Percentiles rank a stretch among this genome's conserved stretches.
Conservation (phyloP, 2,329 filamentous ascomycete genomes). For the Beauveria medogensis region DNA sequence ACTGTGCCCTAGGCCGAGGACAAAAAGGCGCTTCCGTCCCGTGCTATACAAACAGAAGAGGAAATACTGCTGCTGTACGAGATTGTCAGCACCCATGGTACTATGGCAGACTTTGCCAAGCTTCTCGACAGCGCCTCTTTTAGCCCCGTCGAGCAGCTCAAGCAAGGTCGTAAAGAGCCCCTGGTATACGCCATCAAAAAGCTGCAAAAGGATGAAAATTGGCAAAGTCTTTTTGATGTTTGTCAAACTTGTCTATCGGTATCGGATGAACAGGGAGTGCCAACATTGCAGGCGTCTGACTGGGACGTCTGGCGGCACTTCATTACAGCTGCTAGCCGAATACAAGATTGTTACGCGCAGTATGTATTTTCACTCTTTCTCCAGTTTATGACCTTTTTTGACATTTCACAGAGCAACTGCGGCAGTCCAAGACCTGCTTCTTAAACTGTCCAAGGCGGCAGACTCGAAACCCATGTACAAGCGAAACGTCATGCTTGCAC, state of each 20-base stretch:
- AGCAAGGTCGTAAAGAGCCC: slow-evolving; percentile 38
- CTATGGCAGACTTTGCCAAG: slow-evolving; percentile 32
- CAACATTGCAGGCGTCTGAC: slow-evolving; percentile 38
- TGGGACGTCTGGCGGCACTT: slow-evolving; percentile 33
- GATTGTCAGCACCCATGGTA: slow-evolving; percentile 36
- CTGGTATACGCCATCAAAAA: slow-evolving; percentile 32
- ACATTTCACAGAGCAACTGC: slow-evolving; percentile 18
- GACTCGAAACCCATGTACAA: slow-evolving; percentile 30
- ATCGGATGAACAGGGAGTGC: slow-evolving; percentile 27
- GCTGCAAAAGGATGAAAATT: slow-evolving; percentile 31
- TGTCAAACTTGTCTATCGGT: slow-evolving; percentile 35
- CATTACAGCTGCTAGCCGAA: slow-evolving; percentile 28
- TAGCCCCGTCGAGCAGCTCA: slow-evolving; percentile 36
- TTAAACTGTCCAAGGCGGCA: slow-evolving; percentile 22
- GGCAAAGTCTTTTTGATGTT: slow-evolving; percentile 34
- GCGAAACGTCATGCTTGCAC: slow-evolving; percentile 31
- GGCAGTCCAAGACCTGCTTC: slow-evolving; percentile 23
- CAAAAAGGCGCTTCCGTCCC: slow-evolving; percentile 15
- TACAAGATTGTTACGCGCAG: slow-evolving; percentile 25
- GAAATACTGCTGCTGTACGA: slow-evolving; percentile 43
- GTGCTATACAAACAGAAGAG: slow-evolving; percentile 37
- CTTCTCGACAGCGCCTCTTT: slow-evolving; percentile 31
- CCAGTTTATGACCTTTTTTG: slow-evolving; percentile 7
- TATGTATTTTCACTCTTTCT: slow-evolving; percentile 17
- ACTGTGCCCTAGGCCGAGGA: slow-evolving; percentile 12